Conservation (phyloP, 345 rosid genomes). For the Triadica sebifera region DNA sequence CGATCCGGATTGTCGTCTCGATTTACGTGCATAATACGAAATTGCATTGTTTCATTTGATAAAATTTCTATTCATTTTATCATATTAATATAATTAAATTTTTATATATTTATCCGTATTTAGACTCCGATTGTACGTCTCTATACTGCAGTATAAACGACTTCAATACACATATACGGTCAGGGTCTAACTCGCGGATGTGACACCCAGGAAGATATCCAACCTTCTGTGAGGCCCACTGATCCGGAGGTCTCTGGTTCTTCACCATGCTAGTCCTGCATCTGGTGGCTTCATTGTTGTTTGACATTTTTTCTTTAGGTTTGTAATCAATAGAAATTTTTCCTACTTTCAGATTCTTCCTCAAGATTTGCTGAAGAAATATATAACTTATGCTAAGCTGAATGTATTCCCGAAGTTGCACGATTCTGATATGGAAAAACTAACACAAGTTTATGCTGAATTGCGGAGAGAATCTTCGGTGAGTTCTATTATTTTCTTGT, state of each 20-base stretch:
- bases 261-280: neutral
- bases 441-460: conserved; percentile 90
- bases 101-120: too few relatives aligned
- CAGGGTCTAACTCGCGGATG: too few relatives aligned
- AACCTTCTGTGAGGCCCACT: conserved; percentile 43
- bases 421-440: conserved; percentile 80
- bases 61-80: too few relatives aligned
- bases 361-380: conserved; percentile 84
- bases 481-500: conserved; percentile 8
- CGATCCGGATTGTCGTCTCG: too few relatives aligned
- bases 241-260: conserved; percentile 69
- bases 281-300: conserved; percentile 6
- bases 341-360: conserved; percentile 60
- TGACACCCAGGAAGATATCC: conserved; percentile 55
- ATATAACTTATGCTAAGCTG: conserved; percentile 85
- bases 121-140: too few relatives aligned
- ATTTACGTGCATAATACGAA: too few relatives aligned
- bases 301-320: conserved; percentile 12
- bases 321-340: conserved; percentile 7
- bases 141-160: too few relatives aligned
- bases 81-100: too few relatives aligned
- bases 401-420: conserved; percentile 83
- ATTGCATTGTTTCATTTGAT: too few relatives aligned
- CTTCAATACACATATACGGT: too few relatives aligned
- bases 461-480: conserved; percentile 87